Conservation (phyloP, 1,284 basidiomycete species). For the Sporisorium graminicola region DNA sequence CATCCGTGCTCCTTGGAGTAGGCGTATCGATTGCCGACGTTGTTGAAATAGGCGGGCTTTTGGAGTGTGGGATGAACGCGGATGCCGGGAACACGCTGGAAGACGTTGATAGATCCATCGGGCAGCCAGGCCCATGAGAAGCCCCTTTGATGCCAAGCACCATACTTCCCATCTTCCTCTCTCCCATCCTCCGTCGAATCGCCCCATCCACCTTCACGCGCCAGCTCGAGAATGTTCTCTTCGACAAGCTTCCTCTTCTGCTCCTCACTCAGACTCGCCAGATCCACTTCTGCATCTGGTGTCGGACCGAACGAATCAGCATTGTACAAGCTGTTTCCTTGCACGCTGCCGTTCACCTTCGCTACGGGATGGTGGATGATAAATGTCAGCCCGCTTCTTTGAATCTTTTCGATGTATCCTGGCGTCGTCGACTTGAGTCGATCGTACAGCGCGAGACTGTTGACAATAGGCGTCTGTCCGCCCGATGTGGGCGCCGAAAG, state of each 20-base stretch:
- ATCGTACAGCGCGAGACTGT: conserved; percentile 48
- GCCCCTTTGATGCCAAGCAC: conserved; percentile 42
- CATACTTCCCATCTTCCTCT: conserved; percentile 11
- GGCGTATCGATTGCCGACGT: conserved; percentile 46
- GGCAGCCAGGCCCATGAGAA: conserved; percentile 49
- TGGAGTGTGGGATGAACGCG: conserved; percentile 40
- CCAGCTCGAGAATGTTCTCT: conserved; percentile 41
- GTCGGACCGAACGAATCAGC: conserved; percentile 45
- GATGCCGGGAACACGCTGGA: conserved; percentile 50
- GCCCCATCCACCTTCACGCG: conserved; percentile 48
- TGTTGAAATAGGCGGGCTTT: conserved; percentile 51
- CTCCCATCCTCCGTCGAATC: background rate
- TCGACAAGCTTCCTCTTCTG: conserved; percentile 44
- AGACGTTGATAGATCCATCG: conserved; percentile 51
- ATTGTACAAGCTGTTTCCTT: conserved; percentile 47
- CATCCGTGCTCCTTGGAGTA: conserved; percentile 35
- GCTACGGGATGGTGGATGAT: conserved; percentile 49
- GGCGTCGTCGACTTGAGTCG: conserved; percentile 31
- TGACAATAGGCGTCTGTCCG: conserved; percentile 53
- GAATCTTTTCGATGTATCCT: conserved; percentile 27
- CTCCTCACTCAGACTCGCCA: conserved; percentile 27
- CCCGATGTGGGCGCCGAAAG: conserved; percentile 38
- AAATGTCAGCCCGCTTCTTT: conserved; percentile 37
- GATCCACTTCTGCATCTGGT: conserved; percentile 20
- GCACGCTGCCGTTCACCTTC: conserved; percentile 40